Percentiles rank a stretch among this genome's conserved stretches.
These are phyloP conservation scores for Triglochin maritima DNA, from an alignment of 106 monocot species.

Conservation along the genomic window DNA sequence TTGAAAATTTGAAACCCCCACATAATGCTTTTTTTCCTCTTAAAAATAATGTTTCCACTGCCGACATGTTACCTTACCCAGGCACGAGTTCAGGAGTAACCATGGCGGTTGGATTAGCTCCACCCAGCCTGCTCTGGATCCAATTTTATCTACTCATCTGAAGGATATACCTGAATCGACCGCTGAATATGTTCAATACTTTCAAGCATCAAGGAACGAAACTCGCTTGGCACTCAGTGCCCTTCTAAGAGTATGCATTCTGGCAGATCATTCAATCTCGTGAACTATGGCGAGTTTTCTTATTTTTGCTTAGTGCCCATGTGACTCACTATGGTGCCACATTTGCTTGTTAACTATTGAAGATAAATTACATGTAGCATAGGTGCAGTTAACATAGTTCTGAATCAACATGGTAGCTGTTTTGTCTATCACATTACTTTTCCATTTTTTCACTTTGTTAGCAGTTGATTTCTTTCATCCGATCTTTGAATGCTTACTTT, in stretches of 20 bases:
- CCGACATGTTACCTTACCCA: slow-evolving; percentile 7
- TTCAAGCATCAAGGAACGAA: slow-evolving; percentile 53
- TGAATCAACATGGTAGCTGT: too few relatives aligned
- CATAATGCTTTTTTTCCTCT: too few relatives aligned
- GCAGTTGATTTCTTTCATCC: too few relatives aligned
- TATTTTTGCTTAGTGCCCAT: neutral
- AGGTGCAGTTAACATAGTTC: too few relatives aligned
- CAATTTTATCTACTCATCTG: slow-evolving; percentile 24
- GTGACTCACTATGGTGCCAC: neutral
- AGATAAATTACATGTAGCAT: too few relatives aligned
- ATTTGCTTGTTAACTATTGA: too few relatives aligned
- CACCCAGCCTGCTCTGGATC: slow-evolving; percentile 31
- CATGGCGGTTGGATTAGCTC: slow-evolving; percentile 72
- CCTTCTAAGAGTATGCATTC: slow-evolving; percentile 48
- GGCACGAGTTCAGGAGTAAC: slow-evolving; percentile 59
- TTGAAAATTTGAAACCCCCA: too few relatives aligned
- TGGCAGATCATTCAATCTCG: neutral
- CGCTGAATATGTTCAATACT: slow-evolving; percentile 21
- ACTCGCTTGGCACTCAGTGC: slow-evolving; percentile 52
- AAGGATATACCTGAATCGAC: slow-evolving; percentile 13
- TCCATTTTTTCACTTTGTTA: too few relatives aligned
- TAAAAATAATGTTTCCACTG: too few relatives aligned
- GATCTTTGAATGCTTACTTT: too few relatives aligned
- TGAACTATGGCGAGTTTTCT: neutral
- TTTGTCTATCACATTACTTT: too few relatives aligned